Evolutionary conservation across 176 grass and related monocot species (phyloP).

Genomic region (Avena sativa): DNA sequence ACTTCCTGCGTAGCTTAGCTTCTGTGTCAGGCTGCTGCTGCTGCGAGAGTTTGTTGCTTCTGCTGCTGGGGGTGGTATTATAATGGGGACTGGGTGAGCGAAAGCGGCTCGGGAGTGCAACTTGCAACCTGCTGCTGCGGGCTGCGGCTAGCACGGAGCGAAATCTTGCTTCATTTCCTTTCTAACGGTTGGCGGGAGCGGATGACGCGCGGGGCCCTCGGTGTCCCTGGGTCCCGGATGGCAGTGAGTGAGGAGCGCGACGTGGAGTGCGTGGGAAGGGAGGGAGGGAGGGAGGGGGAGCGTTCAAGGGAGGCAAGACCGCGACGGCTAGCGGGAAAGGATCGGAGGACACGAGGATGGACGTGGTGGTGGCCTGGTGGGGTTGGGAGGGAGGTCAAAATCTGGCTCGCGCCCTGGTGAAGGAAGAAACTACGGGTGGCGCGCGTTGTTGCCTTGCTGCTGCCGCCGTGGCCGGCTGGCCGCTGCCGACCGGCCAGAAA

Average conservation of each 20-base stretch:
- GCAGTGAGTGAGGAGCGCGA: fast-evolving
- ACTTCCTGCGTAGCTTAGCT: slow-evolving; percentile 24
- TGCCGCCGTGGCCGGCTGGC: neutral
- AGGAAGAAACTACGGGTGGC: neutral
- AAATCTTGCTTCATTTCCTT: neutral
- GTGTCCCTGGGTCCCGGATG: fast-evolving
- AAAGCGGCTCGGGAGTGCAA: neutral
- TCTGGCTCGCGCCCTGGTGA: slow-evolving; percentile 10
- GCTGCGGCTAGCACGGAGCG: neutral
- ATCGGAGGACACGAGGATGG: neutral
- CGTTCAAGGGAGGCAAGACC: slow-evolving; percentile 56
- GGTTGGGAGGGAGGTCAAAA: slow-evolving; percentile 53
- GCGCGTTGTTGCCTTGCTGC: neutral
- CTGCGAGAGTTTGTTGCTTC: slow-evolving; percentile 37
- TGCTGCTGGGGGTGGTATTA: slow-evolving; percentile 28
- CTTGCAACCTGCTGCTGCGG: neutral
- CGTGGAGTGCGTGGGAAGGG: slow-evolving; percentile 49
- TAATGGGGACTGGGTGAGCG: slow-evolving; percentile 1
- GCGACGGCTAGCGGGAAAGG: slow-evolving; percentile 20
- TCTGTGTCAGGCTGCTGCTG: slow-evolving; percentile 38
- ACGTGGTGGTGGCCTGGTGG: neutral
- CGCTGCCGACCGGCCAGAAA: no score
- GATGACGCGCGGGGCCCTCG: slow-evolving; percentile 8
- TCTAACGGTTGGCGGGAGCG: neutral
- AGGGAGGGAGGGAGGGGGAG: slow-evolving; percentile 29